Conservation (phyloP, 2,329 filamentous ascomycete genomes). For the Nemania bipapillata region DNA sequence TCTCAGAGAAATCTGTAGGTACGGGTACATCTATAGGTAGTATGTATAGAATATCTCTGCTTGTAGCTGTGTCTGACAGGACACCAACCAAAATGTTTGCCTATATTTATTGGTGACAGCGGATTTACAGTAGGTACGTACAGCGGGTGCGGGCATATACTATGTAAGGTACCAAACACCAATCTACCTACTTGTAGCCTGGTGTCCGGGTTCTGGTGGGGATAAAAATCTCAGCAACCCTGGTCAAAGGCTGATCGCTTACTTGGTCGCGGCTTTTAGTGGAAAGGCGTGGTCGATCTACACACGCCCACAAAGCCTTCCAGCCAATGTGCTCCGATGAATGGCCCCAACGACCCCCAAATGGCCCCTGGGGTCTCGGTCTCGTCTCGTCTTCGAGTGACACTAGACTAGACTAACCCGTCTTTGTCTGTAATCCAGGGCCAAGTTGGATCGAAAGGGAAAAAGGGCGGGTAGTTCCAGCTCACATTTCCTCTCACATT, state of each 20-base stretch:
- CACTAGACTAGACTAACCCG: slow-evolving; percentile 27
- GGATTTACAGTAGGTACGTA: no score
- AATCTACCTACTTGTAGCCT: background rate
- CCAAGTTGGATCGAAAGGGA: slow-evolving; percentile 9
- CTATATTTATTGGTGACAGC: no score
- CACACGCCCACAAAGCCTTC: slow-evolving; percentile 37
- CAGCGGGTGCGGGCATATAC: background rate
- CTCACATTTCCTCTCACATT: slow-evolving; percentile 16
- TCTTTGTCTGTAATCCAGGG: background rate
- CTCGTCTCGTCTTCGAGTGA: slow-evolving; percentile 6
- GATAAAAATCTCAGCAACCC: slow-evolving; percentile 15
- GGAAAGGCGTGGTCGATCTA: slow-evolving; percentile 42
- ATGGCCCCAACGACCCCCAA: background rate
- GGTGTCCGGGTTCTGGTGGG: background rate
- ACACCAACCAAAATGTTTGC: no score
- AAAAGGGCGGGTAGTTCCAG: slow-evolving; percentile 21
- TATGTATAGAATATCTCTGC: no score
- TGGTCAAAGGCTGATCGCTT: background rate
- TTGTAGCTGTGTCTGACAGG: no score
- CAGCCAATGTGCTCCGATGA: slow-evolving; percentile 8
- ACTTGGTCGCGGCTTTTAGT: slow-evolving; percentile 9
- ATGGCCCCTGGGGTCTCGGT: slow-evolving; percentile 23
- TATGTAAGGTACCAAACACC: background rate
- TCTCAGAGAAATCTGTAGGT: no score
- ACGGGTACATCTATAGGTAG: no score